Conservation (phyloP, 2,329 filamentous ascomycete species). For the Paracorniculantispora psalliotae region DNA sequence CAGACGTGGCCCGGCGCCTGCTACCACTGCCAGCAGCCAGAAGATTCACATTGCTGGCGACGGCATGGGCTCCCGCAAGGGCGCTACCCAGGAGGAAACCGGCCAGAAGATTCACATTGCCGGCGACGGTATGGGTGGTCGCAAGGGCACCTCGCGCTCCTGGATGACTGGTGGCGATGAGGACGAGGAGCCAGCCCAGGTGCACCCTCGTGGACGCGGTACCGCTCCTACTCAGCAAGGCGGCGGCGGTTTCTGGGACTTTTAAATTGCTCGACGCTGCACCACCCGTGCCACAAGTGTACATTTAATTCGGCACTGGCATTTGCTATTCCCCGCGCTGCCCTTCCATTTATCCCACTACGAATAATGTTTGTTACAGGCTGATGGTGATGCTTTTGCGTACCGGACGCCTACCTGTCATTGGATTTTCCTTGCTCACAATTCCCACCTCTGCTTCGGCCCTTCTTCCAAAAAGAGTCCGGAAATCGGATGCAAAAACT, state of each 20-base stretch:
- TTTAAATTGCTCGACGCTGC: slow-evolving; percentile 27
- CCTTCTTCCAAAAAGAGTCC: neutral
- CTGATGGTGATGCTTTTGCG: neutral
- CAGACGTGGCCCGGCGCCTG: slow-evolving; percentile 14
- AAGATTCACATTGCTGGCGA: slow-evolving; percentile 49
- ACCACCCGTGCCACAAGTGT: neutral
- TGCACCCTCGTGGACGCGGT: slow-evolving; percentile 34
- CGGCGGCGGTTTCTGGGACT: slow-evolving; percentile 44
- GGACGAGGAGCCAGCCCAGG: slow-evolving; percentile 20
- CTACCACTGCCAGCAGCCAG: slow-evolving; percentile 16
- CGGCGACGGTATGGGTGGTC: slow-evolving; percentile 63
- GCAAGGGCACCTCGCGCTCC: slow-evolving; percentile 47
- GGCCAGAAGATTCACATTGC: slow-evolving; percentile 39
- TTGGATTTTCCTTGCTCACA: neutral
- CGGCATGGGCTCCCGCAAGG: slow-evolving; percentile 61
- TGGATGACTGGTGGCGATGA: slow-evolving; percentile 47
- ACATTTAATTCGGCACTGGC: neutral
- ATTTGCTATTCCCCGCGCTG: neutral
- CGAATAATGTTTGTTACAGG: neutral
- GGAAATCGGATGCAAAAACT: neutral
- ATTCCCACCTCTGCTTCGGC: neutral
- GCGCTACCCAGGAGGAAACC: slow-evolving; percentile 43
- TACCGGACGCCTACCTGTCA: neutral
- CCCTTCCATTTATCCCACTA: neutral
- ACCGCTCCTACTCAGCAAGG: slow-evolving; percentile 28